Base-by-base conservation (phyloP, 2,329 filamentous ascomycete genomes). In the Curvularia sp. region DNA sequence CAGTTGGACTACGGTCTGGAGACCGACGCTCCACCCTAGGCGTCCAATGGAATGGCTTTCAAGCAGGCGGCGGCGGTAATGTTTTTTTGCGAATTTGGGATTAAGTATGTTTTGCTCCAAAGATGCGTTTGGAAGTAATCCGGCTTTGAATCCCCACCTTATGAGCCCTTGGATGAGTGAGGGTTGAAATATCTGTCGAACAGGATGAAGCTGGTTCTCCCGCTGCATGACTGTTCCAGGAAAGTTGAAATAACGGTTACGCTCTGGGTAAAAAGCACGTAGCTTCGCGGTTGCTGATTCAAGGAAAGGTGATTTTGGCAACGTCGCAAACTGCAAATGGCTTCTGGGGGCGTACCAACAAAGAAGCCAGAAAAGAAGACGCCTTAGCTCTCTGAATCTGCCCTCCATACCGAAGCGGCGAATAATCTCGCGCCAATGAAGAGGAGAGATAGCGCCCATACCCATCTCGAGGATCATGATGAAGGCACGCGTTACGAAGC, bases 381-480 rank as follows among this genome's bases (percentile, higher is more conserved):
- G 79, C 57, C 80, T 78, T 6, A 89, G 74, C 30, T 84, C 82
- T 13, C 80, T 68, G 67, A 86, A 81, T 15, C 80, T 78, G 7
- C 81, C 77, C 8, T 77, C 71, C 83, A 86, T 88, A 3, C 87
- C 87, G 45, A 85, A 80, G 27, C 86, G 81, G 45, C 84, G 84
- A 41, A 89, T 68, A 9, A 87, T 77, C 67, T 89, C 86, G 46
- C 77, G 73, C 87, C 87, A 90, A 15, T 78, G 67, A 25, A 62
- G 73, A 3, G 78, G 74, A 21, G 76, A 76, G 23, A 84, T 75
- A 54, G 74, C 63, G 53, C 75, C 64, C 36, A 73, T 74, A 18
- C 80, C 81, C 38, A 73, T 76, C 59, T 80, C 74, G 49, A 85
- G 77, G 41, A 84, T 76, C 46, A 76, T 74, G 53, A 83, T 79